Conservation (phyloP, 2,329 filamentous ascomycete species). For the Tolypocladium album region DNA sequence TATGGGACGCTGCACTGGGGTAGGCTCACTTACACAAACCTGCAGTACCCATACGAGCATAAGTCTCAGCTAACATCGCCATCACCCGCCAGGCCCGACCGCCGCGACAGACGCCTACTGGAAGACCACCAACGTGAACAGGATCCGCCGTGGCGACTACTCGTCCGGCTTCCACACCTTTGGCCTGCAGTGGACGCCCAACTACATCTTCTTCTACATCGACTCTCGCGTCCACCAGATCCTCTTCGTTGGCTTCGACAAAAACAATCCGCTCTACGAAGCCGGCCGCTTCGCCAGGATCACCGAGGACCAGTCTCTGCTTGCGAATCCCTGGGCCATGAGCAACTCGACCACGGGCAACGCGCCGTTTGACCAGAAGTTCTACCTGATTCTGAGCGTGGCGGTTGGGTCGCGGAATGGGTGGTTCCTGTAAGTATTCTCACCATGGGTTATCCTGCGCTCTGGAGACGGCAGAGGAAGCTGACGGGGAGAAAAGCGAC, state of each 20-base stretch:
- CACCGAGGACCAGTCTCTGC: constrained; percentile 28
- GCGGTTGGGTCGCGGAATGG: constrained; percentile 38
- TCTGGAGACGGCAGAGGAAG: not conserved
- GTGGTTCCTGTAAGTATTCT: constrained; percentile 28
- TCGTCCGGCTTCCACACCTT: constrained; percentile 36
- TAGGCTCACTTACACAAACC: constrained; percentile 3
- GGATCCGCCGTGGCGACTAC: constrained; percentile 25
- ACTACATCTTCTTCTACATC: constrained; percentile 43
- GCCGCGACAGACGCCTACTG: constrained; percentile 19
- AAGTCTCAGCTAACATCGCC: not conserved
- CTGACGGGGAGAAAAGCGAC: constrained; percentile 18
- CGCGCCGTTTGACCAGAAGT: constrained; percentile 40
- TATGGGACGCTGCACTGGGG: constrained; percentile 38
- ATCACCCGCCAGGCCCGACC: constrained; percentile 11
- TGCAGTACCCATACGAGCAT: not conserved
- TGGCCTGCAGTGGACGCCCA: constrained; percentile 39
- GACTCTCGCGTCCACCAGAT: constrained; percentile 31
- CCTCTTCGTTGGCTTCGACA: constrained; percentile 24
- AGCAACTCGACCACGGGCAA: constrained; percentile 25
- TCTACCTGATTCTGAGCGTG: constrained; percentile 40
- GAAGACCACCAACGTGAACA: constrained; percentile 20
- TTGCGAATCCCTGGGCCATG: constrained; percentile 32
- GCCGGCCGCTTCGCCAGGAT: constrained; percentile 29
- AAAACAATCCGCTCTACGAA: constrained; percentile 24
- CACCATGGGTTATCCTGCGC: not conserved